phyloP scores from a whole-genome alignment of 768 basidiomycete species.

The Pleurotus salmoneostramineus region DNA sequence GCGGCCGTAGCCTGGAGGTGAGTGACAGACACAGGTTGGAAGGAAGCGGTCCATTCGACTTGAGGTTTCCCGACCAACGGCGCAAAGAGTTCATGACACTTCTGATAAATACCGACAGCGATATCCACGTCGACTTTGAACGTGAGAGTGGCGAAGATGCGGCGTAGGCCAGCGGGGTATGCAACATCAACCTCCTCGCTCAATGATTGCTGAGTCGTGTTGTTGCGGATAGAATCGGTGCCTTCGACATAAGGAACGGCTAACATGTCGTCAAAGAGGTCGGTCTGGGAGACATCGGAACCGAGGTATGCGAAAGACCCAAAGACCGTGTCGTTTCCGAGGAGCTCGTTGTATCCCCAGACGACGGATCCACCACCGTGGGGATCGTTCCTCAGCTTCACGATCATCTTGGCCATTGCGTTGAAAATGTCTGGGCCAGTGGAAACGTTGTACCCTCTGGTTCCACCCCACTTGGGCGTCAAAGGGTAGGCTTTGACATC shows the following conservation, averaged over 20 bases:
- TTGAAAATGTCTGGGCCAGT: too few relatives aligned
- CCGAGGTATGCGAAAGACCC: too few relatives aligned
- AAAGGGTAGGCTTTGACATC: too few relatives aligned
- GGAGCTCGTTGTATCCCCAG: too few relatives aligned
- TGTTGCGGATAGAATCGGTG: background rate
- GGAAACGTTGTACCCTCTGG: too few relatives aligned
- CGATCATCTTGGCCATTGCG: too few relatives aligned
- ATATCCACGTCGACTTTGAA: conserved; percentile 6
- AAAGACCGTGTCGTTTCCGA: too few relatives aligned
- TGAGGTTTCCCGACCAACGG: background rate
- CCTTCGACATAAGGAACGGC: background rate
- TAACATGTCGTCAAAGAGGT: too few relatives aligned
- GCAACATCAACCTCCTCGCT: conserved; percentile 1
- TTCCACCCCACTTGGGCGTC: too few relatives aligned
- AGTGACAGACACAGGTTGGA: conserved; percentile 3
- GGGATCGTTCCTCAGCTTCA: too few relatives aligned
- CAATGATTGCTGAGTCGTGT: conserved; percentile 1
- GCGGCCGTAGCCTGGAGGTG: background rate
- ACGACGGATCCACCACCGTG: too few relatives aligned
- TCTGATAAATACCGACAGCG: conserved; percentile 2
- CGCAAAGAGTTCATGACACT: conserved; percentile 3
- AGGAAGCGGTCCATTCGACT: conserved; percentile 3
- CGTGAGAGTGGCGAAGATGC: conserved; percentile 6
- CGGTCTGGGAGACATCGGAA: too few relatives aligned
- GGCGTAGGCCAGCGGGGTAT: background rate